Evolutionary conservation across 768 basidiomycete species (phyloP).

Genomic region (Lentinus brumalis): DNA sequence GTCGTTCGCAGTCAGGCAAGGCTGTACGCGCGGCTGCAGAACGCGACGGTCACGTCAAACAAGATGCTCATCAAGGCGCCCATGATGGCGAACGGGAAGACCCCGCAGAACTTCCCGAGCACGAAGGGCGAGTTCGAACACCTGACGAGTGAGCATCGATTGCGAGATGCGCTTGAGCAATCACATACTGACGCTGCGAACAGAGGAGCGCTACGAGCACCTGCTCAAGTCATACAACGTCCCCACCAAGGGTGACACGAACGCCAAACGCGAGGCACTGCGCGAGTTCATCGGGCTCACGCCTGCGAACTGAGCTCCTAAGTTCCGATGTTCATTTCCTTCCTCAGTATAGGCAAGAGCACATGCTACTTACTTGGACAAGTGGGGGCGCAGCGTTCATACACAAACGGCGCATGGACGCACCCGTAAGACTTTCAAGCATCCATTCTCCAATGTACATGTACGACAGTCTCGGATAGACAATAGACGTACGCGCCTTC

Average conservation of each 20-base stretch:
- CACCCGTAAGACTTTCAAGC: too few relatives aligned
- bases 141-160: slow-evolving; percentile 40
- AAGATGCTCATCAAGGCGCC: slow-evolving; percentile 36
- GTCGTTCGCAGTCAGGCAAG: slow-evolving; percentile 35
- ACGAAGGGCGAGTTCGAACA: slow-evolving; percentile 48
- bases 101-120: slow-evolving; percentile 37
- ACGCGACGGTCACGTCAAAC: slow-evolving; percentile 35
- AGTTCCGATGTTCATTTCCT: slow-evolving; percentile 6
- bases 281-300: slow-evolving; percentile 41
- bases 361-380: too few relatives aligned
- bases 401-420: too few relatives aligned
- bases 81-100: slow-evolving; percentile 36
- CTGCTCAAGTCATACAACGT: slow-evolving; percentile 38
- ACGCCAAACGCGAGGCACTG: slow-evolving; percentile 40
- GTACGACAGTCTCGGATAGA: too few relatives aligned
- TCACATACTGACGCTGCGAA: not conserved
- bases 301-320: slow-evolving; percentile 30
- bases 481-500: too few relatives aligned
- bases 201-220: slow-evolving; percentile 46
- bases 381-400: too few relatives aligned
- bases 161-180: not conserved
- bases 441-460: too few relatives aligned
- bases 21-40: slow-evolving; percentile 39
- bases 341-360: not conserved
- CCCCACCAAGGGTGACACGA: slow-evolving; percentile 41